A percentile compares a stretch with the other conserved stretches of the same genome.
phyloP scores from a whole-genome alignment of 2,329 filamentous ascomycete genomes.

The Fusarium sp. region DNA sequence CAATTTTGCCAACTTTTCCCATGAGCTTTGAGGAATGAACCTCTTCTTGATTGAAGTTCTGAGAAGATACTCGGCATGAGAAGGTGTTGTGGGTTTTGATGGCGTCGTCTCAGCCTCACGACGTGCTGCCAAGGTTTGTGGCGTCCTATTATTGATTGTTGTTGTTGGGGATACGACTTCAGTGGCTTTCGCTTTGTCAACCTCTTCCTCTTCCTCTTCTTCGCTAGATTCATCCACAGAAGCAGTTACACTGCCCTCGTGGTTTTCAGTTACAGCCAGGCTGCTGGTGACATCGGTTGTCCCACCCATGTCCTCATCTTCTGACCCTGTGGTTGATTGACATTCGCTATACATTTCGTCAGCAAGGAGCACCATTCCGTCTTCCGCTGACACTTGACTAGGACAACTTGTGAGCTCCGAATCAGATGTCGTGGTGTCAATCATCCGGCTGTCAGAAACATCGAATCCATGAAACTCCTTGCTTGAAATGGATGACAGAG shows the following conservation, averaged over 20 bases:
- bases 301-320: constrained; percentile 2
- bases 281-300: background rate
- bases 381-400: background rate
- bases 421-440: background rate
- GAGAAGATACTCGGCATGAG: constrained; percentile 28
- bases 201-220: background rate
- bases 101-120: background rate
- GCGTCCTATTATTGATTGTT: background rate
- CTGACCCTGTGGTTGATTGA: background rate
- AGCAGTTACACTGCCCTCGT: background rate
- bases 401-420: background rate
- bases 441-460: background rate
- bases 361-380: background rate
- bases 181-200: background rate
- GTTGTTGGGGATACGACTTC: background rate
- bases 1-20: constrained; percentile 33
- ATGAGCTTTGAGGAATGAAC: constrained; percentile 39
- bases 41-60: constrained; percentile 37
- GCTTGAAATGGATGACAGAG: constrained; percentile 28
- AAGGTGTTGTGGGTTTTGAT: background rate
- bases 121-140: background rate
- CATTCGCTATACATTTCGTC: background rate
- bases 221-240: background rate
- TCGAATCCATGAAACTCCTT: constrained; percentile 16
- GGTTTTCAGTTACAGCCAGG: background rate